These are phyloP conservation scores for Septoria linicola DNA, from an alignment of 2,329 filamentous ascomycete genomes.

Conservation along the genomic window DNA sequence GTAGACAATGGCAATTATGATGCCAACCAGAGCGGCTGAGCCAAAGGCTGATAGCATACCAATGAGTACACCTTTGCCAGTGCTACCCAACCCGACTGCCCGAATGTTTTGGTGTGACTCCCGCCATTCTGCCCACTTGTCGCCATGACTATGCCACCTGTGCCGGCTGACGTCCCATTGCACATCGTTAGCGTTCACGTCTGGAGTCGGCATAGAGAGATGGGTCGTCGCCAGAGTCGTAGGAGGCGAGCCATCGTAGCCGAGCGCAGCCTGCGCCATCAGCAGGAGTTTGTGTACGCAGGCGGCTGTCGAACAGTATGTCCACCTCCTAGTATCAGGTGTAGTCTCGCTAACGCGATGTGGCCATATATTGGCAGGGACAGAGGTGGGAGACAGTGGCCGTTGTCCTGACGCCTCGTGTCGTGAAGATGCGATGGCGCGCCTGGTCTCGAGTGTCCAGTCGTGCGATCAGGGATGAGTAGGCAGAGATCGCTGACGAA, in stretches of 20 bases:
- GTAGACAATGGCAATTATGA: conserved; percentile 80
- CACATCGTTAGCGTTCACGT: neutral
- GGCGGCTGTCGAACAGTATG: neutral
- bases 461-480: neutral
- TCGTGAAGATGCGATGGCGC: too few species aligned
- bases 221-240: conserved; percentile 16
- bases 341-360: conserved; percentile 15
- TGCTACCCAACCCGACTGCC: conserved; percentile 32
- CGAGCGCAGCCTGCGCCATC: conserved; percentile 32
- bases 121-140: conserved; percentile 14
- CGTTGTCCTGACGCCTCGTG: too few species aligned
- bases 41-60: conserved; percentile 92
- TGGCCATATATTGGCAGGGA: conserved; percentile 19
- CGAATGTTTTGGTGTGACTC: conserved; percentile 11
- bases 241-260: conserved; percentile 18
- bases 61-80: conserved; percentile 80
- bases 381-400: neutral
- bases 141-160: conserved; percentile 13
- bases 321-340: neutral
- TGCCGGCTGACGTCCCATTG: conserved; percentile 3
- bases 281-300: conserved; percentile 19
- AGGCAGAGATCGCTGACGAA: too few species aligned
- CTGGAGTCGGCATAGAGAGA: conserved; percentile 1
- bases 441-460: too few species aligned
- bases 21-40: conserved; percentile 78